A percentile compares a stretch with the other conserved stretches of the same genome.
Evolutionary conservation across 306 rosid species (phyloP).

Genomic region (Trichosanthes truncata): DNA sequence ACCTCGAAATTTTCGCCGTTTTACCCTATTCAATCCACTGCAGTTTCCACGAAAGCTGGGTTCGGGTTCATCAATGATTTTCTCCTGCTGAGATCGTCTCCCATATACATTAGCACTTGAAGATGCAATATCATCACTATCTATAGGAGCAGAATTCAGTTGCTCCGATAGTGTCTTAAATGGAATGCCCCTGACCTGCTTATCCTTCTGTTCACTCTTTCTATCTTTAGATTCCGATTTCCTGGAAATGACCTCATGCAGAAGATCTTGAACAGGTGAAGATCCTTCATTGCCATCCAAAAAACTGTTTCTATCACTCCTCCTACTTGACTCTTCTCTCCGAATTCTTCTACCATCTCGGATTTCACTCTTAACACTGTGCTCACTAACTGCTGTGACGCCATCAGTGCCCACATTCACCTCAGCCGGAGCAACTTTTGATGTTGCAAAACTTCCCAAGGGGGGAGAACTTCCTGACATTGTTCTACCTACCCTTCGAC

Average conservation of each 20-base stretch:
- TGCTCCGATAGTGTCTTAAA: slow-evolving; percentile 73
- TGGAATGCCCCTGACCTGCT: slow-evolving; percentile 42
- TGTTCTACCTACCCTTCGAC: slow-evolving; percentile 56
- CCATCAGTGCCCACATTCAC: slow-evolving; percentile 35
- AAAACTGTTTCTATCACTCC: slow-evolving; percentile 46
- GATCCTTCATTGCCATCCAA: slow-evolving; percentile 46
- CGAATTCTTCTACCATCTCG: slow-evolving; percentile 52
- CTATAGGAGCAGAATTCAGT: slow-evolving; percentile 52
- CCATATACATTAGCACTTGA: slow-evolving; percentile 54
- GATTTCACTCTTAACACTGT: slow-evolving; percentile 48
- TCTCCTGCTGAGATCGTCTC: slow-evolving; percentile 44
- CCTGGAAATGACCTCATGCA: slow-evolving; percentile 47
- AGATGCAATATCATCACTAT: slow-evolving; percentile 72
- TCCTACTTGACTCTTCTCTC: slow-evolving; percentile 65
- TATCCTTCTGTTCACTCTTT: slow-evolving; percentile 56
- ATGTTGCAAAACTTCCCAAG: slow-evolving; percentile 36
- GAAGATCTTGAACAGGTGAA: slow-evolving; percentile 35
- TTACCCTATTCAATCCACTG: slow-evolving; percentile 52
- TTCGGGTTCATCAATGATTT: slow-evolving; percentile 46
- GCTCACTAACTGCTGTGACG: slow-evolving; percentile 38
- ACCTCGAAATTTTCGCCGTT: slow-evolving; percentile 68
- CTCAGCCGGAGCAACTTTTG: slow-evolving; percentile 73
- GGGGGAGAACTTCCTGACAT: slow-evolving; percentile 65
- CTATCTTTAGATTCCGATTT: slow-evolving; percentile 58
- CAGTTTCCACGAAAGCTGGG: slow-evolving; percentile 42